These are phyloP conservation scores for Coniochaeta sp. DNA, from an alignment of 2,329 filamentous ascomycete species.

Conservation along the genomic window DNA sequence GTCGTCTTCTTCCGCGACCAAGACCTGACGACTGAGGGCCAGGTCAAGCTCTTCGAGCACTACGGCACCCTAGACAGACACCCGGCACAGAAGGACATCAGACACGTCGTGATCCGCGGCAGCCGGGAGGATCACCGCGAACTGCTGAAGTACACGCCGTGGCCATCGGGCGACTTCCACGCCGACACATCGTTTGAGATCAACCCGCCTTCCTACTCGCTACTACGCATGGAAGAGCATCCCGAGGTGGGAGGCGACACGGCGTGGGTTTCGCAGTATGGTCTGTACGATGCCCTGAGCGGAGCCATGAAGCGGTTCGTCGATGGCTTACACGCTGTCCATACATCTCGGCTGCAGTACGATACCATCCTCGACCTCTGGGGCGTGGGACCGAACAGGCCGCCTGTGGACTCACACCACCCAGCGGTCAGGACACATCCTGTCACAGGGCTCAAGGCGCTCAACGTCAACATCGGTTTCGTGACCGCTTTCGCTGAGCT, in stretches of 20 bases:
- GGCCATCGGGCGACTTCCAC: slow-evolving; percentile 37
- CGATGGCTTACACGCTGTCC: slow-evolving; percentile 34
- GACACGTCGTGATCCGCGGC: slow-evolving; percentile 35
- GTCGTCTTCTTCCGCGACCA: slow-evolving; percentile 41
- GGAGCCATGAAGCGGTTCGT: slow-evolving; percentile 31
- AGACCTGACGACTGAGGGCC: slow-evolving; percentile 33
- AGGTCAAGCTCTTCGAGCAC: slow-evolving; percentile 37
- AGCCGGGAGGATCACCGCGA: slow-evolving; percentile 36
- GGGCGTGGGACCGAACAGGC: slow-evolving; percentile 29
- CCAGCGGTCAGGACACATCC: slow-evolving; percentile 41
- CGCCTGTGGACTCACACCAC: slow-evolving; percentile 39
- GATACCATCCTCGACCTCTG: slow-evolving; percentile 38
- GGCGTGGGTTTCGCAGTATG: slow-evolving; percentile 38
- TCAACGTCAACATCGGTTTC: slow-evolving; percentile 38
- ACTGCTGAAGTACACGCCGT: slow-evolving; percentile 36
- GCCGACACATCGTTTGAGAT: slow-evolving; percentile 43
- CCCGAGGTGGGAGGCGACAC: slow-evolving; percentile 39
- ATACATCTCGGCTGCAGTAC: slow-evolving; percentile 36
- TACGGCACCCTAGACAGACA: slow-evolving; percentile 40
- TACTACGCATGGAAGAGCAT: slow-evolving; percentile 43
- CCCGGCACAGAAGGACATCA: slow-evolving; percentile 33
- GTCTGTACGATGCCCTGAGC: slow-evolving; percentile 36
- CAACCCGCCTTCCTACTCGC: slow-evolving; percentile 41
- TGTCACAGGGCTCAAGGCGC: slow-evolving; percentile 34
- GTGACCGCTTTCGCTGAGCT: slow-evolving; percentile 40